Base-by-base conservation (phyloP, 257 asterid species). In the Fraxinus americana region DNA sequence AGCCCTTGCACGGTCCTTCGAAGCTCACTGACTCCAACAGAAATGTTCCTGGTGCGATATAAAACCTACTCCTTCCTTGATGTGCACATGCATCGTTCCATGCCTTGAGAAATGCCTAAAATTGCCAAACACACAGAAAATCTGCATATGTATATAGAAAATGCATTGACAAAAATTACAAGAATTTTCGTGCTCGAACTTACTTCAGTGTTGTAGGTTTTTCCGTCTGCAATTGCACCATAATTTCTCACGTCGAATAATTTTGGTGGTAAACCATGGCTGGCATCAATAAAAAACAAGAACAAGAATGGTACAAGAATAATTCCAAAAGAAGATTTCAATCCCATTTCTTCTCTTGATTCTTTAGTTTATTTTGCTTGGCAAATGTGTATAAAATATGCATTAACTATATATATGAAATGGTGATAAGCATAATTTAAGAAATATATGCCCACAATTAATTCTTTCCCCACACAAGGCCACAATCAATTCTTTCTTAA, bases 51-150 rank as follows among this genome's bases (percentile, higher is more conserved):
- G 9, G 0, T 0, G 97, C 92, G 41, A 94, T 74, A 75, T 48
- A 41, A 35, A 94, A 74, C 59, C 87, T 76, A 76, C 90, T 85
- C 13, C 77, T 78, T 36, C 94, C 94, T 1, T 19, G 14, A 68
- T 87, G 83, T 7, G 52, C 23, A 29, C 98, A 94, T 38, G 92
- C 95, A 71, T 87, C 89, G 0, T 67, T 67, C 97, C 98, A 94
- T 45, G 97, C 89, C 75, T 48, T 82, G 3, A 83, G 0, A 81
- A 94, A 94, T 4, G 94, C 96, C 98, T 92, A 54, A 67, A 52
- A 4, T 29, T 17, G 34, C 16, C 10, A 67, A 65, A 16, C 23
- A 61, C 23, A 2, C 1, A n/a, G 12, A 19, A 54, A 7, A 54
- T n/a, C 11, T n/a, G 11, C 65, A 19, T 54, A 54, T n/a, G 27